Evolutionary conservation across 352 stramenopile genomes (phyloP), one percentile per base, ranked within the genome.

Genomic region (Thalassiosira mediterranea): DNA sequence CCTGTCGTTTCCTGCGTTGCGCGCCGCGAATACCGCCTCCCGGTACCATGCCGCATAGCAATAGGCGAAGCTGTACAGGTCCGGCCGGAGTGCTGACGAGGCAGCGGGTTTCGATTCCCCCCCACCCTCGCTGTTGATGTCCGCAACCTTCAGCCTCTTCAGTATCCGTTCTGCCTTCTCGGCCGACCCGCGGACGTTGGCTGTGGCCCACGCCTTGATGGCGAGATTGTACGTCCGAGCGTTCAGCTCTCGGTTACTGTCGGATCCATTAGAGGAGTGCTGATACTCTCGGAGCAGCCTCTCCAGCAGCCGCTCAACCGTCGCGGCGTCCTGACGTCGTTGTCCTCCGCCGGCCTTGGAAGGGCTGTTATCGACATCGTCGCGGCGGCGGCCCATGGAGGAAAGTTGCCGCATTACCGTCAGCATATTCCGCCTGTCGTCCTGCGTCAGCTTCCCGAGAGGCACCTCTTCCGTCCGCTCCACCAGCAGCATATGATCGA

Each of bases 11-110:
- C 62, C 60, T 37, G 59, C 44, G 44, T 52, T 63, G 58, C 49
- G 56, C 25, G 40, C 26, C 3, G 69, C 58, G 53, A 78, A 78
- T 54, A 57, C 31, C 47, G 59, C 44, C 52, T 78, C 69, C 17
- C 40, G 65, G 38, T 78, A 71, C 69, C 69, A 78, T 32, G 69
- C 69, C 29, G 69, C 58, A 51, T 78, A 78, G 34, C 69, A 78
- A 47, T 72, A 61, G 1, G 69, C 69, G 65, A 72, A 78, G 26
- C 69, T 78, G 42, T 72, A 72, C 2, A 78, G 29, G 46, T 78
- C 69, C 34, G 69, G 69, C n/a, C 48, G 46, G 3, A 32, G 34
- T 34, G 34, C 15, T 38, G 25, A 21, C 4, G 5, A 32, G 28
- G 28, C 42, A 15, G 46, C 44, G 3, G 44, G 7, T 26, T 37